Evolutionary conservation across 2,329 filamentous ascomycete genomes (phyloP).

Genomic region (Alternaria postmessia): DNA sequence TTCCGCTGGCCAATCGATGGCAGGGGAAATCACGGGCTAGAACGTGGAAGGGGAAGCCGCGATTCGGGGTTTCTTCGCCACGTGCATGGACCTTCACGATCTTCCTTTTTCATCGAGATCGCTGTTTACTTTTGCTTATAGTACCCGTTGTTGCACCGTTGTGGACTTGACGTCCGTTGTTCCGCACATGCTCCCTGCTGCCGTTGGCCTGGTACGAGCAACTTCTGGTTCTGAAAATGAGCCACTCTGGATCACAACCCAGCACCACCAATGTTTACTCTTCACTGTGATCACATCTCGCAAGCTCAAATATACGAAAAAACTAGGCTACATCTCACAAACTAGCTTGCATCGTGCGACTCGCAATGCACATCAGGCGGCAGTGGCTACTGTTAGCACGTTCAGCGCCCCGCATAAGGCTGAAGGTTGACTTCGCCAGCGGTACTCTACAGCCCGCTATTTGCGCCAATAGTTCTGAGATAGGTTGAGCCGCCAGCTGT

Average conservation of each 20-base stretch:
- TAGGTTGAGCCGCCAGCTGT: not conserved
- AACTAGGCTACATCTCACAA: not conserved
- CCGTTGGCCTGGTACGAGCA: not conserved
- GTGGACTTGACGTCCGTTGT: not conserved
- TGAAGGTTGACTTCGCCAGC: not conserved
- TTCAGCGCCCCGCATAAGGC: not conserved
- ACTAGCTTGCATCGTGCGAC: not conserved
- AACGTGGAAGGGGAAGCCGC: slow-evolving; percentile 9
- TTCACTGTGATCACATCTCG: not conserved
- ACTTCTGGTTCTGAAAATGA: not conserved
- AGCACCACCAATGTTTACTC: not conserved
- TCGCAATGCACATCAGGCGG: not conserved
- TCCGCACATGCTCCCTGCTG: not conserved
- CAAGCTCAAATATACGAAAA: accelerated
- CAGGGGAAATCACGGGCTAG: not conserved
- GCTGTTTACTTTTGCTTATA: not conserved
- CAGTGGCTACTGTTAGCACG: not conserved
- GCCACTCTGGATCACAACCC: not conserved
- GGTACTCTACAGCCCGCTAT: not conserved
- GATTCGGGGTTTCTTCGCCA: slow-evolving; percentile 11
- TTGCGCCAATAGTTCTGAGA: not conserved
- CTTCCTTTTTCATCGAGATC: not conserved
- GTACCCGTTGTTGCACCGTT: not conserved
- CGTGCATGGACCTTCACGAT: slow-evolving; percentile 11
- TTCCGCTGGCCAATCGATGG: slow-evolving; percentile 14